Conservation (phyloP, 75 land plant genomes). For the Selaginella moellendorffii region DNA sequence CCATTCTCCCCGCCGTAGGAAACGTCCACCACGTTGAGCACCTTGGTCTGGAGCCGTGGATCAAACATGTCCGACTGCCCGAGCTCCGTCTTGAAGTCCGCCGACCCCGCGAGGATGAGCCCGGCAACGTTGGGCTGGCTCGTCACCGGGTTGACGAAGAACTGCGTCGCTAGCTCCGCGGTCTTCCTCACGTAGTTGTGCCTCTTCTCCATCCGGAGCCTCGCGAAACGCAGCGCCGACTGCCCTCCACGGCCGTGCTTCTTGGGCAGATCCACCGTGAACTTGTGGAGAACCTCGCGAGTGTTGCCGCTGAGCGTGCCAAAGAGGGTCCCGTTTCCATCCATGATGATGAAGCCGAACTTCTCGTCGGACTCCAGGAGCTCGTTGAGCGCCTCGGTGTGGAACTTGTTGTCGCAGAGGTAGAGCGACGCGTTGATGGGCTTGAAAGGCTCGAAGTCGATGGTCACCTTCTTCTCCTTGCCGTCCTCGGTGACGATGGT, state of each 20-base stretch:
- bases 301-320: constrained; percentile 31
- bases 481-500: constrained; percentile 73
- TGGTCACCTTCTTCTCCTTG: constrained; percentile 67
- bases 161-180: constrained; percentile 37
- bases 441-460: constrained; percentile 46
- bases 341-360: constrained; percentile 44
- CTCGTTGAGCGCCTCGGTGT: constrained; percentile 21
- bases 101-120: constrained; percentile 35
- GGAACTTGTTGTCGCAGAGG: constrained; percentile 27
- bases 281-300: constrained; percentile 24
- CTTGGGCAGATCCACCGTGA: constrained; percentile 24
- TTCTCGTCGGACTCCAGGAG: constrained; percentile 44
- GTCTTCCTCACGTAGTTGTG: constrained; percentile 30
- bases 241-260: constrained; percentile 30
- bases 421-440: constrained; percentile 25
- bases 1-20: constrained; percentile 51
- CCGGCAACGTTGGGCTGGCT: constrained; percentile 36
- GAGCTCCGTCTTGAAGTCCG: constrained; percentile 35
- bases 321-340: constrained; percentile 36
- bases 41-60: constrained; percentile 21
- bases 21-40: constrained; percentile 40
- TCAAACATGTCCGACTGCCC: constrained; percentile 39
- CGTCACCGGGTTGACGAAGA: constrained; percentile 25
- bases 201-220: constrained; percentile 48
- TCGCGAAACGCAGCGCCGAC: constrained; percentile 33